Base-by-base conservation (phyloP, 164 flowering plant genomes). In the Aristolochia contorta region DNA sequence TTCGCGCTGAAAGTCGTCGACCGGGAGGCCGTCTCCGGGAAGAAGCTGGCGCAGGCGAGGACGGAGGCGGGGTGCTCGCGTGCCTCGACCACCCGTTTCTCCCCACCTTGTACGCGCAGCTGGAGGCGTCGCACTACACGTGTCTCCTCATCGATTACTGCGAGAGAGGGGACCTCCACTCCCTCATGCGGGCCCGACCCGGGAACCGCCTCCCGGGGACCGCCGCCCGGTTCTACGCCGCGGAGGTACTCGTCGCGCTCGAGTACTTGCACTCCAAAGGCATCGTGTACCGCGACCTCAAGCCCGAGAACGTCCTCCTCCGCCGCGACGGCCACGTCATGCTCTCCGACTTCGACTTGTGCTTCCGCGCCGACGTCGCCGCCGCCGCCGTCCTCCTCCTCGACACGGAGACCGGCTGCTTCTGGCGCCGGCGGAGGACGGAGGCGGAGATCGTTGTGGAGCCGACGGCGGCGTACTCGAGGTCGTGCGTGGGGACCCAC, bases 191-290 rank as follows among this genome's bases (percentile, higher is more conserved):
- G 3, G 69, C 67, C 13, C 92, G 81, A 59, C 89, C 90, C 10
- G 48, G 47, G 1, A 58, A 71, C 72, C 79, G 86, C 15, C 54
- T 90, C 2, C 59, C 81, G 3, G 16, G 80, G 21, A 61, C 62
- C 19, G 67, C 91, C 7, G 93, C 79, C 5, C 24, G 96, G 70
- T 92, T 92, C 71, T 89, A 83, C 71, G 94, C 88, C 22, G 91
- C 96, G 19, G 98, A 92, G 67, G 97, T 92, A 33, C 82, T 92
- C 51, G 86, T 89, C 61, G 98, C 95, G 25, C 63, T 91, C 67
- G 98, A 91, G 69, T 92, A 92, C 67, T 70, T 92, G 55, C 98
- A 92, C 77, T 84, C 86, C 74, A 80, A 84, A 54, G 98, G 98
- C 20, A 76, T 92, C 16, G 81, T 92, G 3, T 92, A 92, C 67